Base-by-base conservation (phyloP, 108 stramenopile genomes). In the Pseudonitzschia delicatissima region DNA sequence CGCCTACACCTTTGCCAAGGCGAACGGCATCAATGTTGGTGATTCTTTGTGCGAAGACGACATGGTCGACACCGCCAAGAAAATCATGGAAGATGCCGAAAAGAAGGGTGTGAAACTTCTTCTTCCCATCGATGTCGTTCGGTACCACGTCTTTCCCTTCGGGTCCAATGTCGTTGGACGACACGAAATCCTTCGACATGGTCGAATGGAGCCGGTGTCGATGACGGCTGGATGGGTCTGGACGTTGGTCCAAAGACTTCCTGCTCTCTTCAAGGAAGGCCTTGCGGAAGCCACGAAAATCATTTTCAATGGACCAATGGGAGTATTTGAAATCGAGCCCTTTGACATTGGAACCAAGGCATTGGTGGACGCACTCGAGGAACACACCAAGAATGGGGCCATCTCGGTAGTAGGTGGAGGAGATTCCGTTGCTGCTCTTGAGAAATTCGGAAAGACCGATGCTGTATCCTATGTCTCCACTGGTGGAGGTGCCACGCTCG, bases 1-100 rank as follows among this genome's bases (percentile, higher is more conserved):
- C 90, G 95, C 91, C 57, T 98, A 90, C 80, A 98, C 99, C 45
- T 99, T 99, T 86, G 72, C 95, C 32, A 96, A 97, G 78, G 96
- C 94, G 17, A 27, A 76, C 37, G 97, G 95, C 6, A 73, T 87
- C 59, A 40, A 58, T 52, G 83, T 96, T 35, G 96, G 94, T 7
- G 74, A 71, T 27, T 89, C 87, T 47, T 66, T 97, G 64, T 79
- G 94, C 63, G 97, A 99, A 79, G 90, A 95, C 59, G 77, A 92
- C 49, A 88, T 98, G 60, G 69, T 97, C 61, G 96, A 95, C 33
- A 82, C 88, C 40, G 98, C 99, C 37, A 80, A 90, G 76, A 74
- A 77, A 45, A 64, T 92, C 6, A 42, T 95, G 12, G 63, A 66
- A 5, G 72, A 87, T 62, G 91, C 91, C 13, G 76, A 90, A 57